Conservation (phyloP, 257 asterid genomes). For the Solanum clarkiae region DNA sequence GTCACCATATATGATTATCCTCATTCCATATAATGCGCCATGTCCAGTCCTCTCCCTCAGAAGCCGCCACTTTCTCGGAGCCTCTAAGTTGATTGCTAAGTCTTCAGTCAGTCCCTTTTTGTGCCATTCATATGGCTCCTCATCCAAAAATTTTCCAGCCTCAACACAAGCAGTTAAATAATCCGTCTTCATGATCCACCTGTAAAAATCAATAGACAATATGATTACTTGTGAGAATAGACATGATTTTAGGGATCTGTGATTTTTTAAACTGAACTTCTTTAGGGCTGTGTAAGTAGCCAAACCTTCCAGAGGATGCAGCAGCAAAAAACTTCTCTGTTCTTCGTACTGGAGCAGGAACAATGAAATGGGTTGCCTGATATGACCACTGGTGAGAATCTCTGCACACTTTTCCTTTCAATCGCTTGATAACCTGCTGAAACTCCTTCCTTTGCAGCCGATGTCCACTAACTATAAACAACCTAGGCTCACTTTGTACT, state of each 20-base stretch:
- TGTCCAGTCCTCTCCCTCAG: conserved; percentile 78
- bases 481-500: conserved; percentile 32
- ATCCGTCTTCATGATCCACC: conserved; percentile 93
- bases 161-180: conserved; percentile 66
- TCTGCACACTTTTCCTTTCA: conserved; percentile 75
- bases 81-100: conserved; percentile 86
- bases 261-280: background rate
- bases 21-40: conserved; percentile 85
- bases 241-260: background rate
- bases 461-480: conserved; percentile 80
- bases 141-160: conserved; percentile 60
- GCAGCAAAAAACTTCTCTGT: conserved; percentile 95
- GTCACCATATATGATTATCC: conserved; percentile 70
- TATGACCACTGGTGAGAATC: conserved; percentile 95
- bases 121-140: conserved; percentile 85
- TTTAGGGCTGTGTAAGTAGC: background rate
- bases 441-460: conserved; percentile 79
- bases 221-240: background rate
- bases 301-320: conserved; percentile 95
- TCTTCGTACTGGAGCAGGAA: conserved; percentile 78
- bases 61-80: conserved; percentile 94
- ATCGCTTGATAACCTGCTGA: conserved; percentile 56
- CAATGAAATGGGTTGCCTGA: conserved; percentile 90
- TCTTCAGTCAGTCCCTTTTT: conserved; percentile 77
- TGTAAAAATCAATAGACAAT: conserved; percentile 16